Base-by-base conservation (phyloP, 2,329 filamentous ascomycete species). In the Cercospora sp. region DNA sequence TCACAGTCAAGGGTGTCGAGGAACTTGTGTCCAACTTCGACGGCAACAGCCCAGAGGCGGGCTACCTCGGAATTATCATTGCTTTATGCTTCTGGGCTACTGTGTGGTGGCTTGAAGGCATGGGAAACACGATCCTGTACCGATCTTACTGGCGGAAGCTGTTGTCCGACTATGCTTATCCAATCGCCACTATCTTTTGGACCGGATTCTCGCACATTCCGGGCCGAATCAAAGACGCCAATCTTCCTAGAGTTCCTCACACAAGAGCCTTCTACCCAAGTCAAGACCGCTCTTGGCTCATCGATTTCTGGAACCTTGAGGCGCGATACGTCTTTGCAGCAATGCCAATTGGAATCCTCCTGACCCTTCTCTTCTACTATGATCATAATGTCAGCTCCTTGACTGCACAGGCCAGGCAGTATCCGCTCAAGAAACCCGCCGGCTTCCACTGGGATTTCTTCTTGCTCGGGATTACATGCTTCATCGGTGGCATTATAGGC, bases 391-490 rank as follows among this genome's bases (percentile, higher is more conserved):
- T 87, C 62, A 86, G 84, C 68, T 85, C 83, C 26, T 79, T 88
- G 33, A 86, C 83, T 9, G 85, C 86, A 0, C 86, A 88, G 76
- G 85, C 84, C 13, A 83, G 82, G 28, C 81, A 86, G 28, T 88
- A 85, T 59, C 86, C 86, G 0, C 78, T 88, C 10, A 82, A 82
- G 63, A 88, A 88, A 71, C 86, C 86, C 0, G 85, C 84, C 0
- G 86, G 86, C n/a, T 88, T 87, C 73, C 85, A 87, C 74, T 87
- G 86, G 85, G 86, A 88, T 74, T 83, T 87, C 72, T 87, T 87
- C 75, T 80, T 88, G 0, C 80, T 88, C 0, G 86, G 86, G 6
- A 81, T 83, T 68, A 87, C 86, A 0, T 87, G 84, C 1, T 85
- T 86, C 68, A 80, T 87, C 20, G 81, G 82, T 2, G 85, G 84